Percentiles rank a stretch among this genome's conserved stretches.
Conservation (phyloP, 2,329 filamentous ascomycete species). For the Fusarium tupiense region DNA sequence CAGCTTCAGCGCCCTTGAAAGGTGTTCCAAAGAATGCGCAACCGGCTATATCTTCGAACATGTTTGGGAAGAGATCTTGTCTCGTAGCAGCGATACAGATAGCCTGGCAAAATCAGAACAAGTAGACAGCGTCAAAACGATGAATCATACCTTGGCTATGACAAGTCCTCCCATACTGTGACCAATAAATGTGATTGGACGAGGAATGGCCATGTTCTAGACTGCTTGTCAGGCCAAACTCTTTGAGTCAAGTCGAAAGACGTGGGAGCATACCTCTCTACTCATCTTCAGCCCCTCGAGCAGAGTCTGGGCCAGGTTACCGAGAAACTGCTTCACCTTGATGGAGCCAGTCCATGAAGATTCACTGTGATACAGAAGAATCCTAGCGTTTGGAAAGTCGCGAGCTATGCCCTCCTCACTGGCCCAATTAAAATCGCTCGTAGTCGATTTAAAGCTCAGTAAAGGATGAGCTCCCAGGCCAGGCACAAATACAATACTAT, state of each 20-base stretch:
- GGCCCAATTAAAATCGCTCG: conserved; percentile 53
- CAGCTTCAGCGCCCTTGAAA: conserved; percentile 51
- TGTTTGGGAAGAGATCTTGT: conserved; percentile 48
- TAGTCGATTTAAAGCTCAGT: conserved; percentile 51
- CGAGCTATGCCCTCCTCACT: conserved; percentile 45
- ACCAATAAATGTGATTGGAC: conserved; percentile 55
- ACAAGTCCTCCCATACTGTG: conserved; percentile 58
- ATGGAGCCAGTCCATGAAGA: conserved; percentile 53
- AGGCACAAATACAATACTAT: conserved; percentile 54
- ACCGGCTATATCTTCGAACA: conserved; percentile 54
- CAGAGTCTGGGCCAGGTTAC: conserved; percentile 51
- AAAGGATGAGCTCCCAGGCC: conserved; percentile 53
- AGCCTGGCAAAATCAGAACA: conserved; percentile 14
- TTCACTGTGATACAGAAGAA: conserved; percentile 55
- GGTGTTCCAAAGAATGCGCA: conserved; percentile 55
- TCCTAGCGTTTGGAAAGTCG: conserved; percentile 53
- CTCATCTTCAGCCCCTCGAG: conserved; percentile 48
- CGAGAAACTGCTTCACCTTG: conserved; percentile 54
- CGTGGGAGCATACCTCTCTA: conserved; percentile 45
- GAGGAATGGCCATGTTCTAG: conserved; percentile 18
- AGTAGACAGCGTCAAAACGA: rapidly evolving
- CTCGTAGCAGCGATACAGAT: conserved; percentile 48
- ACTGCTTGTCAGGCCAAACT: neutral
- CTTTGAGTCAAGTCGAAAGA: neutral
- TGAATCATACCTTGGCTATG: conserved; percentile 50